phyloP scores from a whole-genome alignment of 441 rosid species.

The Gossypium gossypioides region DNA sequence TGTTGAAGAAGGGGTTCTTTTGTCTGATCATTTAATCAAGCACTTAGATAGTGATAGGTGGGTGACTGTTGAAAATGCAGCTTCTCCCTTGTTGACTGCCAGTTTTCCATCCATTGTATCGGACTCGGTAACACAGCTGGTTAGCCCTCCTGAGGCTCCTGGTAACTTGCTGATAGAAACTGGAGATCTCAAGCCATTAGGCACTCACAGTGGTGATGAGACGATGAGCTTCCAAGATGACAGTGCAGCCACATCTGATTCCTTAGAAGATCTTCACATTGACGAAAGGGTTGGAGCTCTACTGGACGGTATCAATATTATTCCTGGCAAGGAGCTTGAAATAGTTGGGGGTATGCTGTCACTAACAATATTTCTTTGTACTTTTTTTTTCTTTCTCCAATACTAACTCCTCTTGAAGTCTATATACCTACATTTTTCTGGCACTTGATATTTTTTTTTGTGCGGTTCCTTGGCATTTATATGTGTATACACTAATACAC shows the following conservation, averaged over 20 bases:
- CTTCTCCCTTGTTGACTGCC: slow-evolving; percentile 59
- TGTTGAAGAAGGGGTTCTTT: slow-evolving; percentile 70
- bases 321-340: slow-evolving; percentile 82
- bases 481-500: background rate
- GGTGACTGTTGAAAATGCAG: slow-evolving; percentile 93
- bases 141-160: slow-evolving; percentile 92
- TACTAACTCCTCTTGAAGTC: background rate
- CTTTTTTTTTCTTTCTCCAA: background rate
- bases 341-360: slow-evolving; percentile 56
- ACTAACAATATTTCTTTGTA: slow-evolving; percentile 2
- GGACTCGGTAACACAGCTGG: slow-evolving; percentile 66
- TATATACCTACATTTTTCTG: background rate
- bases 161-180: slow-evolving; percentile 73
- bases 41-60: slow-evolving; percentile 81
- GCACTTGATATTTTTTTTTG: background rate
- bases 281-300: slow-evolving; percentile 67
- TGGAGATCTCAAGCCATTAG: slow-evolving; percentile 40
- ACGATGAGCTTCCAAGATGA: slow-evolving; percentile 20
- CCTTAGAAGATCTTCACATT: slow-evolving; percentile 50
- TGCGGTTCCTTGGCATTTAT: background rate
- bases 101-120: slow-evolving; percentile 59
- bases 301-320: slow-evolving; percentile 54
- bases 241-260: slow-evolving; percentile 25
- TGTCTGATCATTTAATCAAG: slow-evolving; percentile 82
- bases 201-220: slow-evolving; percentile 31